phyloP scores from a whole-genome alignment of 2,329 filamentous ascomycete genomes.

The Neopestalotiopsis clavispora region DNA sequence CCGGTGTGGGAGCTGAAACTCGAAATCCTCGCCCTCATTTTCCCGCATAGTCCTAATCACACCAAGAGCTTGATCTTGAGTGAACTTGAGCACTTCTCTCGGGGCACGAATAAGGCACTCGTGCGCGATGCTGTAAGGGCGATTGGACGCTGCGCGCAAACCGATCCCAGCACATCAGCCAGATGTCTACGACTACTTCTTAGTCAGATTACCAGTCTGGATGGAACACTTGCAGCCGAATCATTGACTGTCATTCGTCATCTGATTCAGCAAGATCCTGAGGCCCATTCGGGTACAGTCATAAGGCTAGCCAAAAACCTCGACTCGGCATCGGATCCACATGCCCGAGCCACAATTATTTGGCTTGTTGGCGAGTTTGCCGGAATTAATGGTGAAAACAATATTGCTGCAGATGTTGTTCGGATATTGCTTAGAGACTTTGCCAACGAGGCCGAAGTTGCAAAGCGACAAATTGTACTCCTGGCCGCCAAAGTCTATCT shows the following conservation, averaged over 20 bases:
- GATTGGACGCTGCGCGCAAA: slow-evolving; percentile 91
- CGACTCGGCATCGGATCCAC: slow-evolving; percentile 84
- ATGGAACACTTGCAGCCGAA: slow-evolving; percentile 88
- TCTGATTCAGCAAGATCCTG: slow-evolving; percentile 88
- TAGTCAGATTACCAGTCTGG: slow-evolving; percentile 84
- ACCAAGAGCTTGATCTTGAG: slow-evolving; percentile 87
- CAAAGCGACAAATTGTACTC: slow-evolving; percentile 89
- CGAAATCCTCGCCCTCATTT: slow-evolving; percentile 88
- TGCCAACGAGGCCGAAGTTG: slow-evolving; percentile 79
- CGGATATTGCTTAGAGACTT: slow-evolving; percentile 88
- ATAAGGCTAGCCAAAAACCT: slow-evolving; percentile 89
- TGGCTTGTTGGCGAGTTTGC: slow-evolving; percentile 98
- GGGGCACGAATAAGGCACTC: slow-evolving; percentile 72
- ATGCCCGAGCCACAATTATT: slow-evolving; percentile 91
- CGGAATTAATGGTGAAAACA: slow-evolving; percentile 78
- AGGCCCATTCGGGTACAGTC: slow-evolving; percentile 82
- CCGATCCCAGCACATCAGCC: slow-evolving; percentile 70
- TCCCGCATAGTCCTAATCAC: slow-evolving; percentile 77
- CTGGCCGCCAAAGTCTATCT: slow-evolving; percentile 97
- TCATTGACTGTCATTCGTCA: slow-evolving; percentile 94
- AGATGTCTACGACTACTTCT: slow-evolving; percentile 84
- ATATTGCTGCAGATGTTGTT: slow-evolving; percentile 91
- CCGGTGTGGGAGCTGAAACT: slow-evolving; percentile 91
- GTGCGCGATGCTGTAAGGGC: slow-evolving; percentile 90
- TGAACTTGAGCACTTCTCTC: slow-evolving; percentile 92